Base-by-base conservation (phyloP, 2,329 filamentous ascomycete genomes). In the Paraphoma chrysanthemicola region DNA sequence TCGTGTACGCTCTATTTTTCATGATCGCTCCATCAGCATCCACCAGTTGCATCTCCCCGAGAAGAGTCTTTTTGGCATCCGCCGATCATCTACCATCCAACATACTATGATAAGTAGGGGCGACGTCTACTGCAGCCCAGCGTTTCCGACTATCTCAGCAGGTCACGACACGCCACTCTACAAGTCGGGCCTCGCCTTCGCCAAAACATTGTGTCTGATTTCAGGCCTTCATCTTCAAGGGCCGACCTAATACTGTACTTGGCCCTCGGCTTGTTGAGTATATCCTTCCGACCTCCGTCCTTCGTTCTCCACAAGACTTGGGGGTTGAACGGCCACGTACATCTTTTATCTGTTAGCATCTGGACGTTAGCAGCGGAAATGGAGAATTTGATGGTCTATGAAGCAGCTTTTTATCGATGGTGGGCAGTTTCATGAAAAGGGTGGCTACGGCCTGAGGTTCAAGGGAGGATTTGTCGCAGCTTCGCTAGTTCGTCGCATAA, bases 1-100 rank as follows among this genome's bases (percentile, higher is more conserved):
- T 62, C 59, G 54, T 68, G 66, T 66, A 64, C 59, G 59, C 56
- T 49, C 53, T 72, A 71, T 74, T 74, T 44, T 73, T 72, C 63
- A 53, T 56, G 63, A 67, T 65, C 60, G 67, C 63, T 72, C 56
- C 66, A 55, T 60, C 63, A 65, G 56, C 63, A 68, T 67, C 56
- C 56, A 62, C 59, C 60, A 64, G 42, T 46, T 57, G 45, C 57
- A 70, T 68, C 56, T 57, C 57, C 57, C 59, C 56, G 55, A 43
- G 44, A 54, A 55, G 49, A 57, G 44, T 53, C 39, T 49, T 63
- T 62, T 67, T 64, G 63, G 58, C 60, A 60, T 55, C 54, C 12
- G 14, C 42, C 44, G 54, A 60, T 48, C 53, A 59, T 54, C 60
- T 54, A 55, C 43, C 42, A 57, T 44, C 51, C 48, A 54, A 44